Conservation (phyloP, 768 basidiomycete species). For the Amanita exitialis region DNA sequence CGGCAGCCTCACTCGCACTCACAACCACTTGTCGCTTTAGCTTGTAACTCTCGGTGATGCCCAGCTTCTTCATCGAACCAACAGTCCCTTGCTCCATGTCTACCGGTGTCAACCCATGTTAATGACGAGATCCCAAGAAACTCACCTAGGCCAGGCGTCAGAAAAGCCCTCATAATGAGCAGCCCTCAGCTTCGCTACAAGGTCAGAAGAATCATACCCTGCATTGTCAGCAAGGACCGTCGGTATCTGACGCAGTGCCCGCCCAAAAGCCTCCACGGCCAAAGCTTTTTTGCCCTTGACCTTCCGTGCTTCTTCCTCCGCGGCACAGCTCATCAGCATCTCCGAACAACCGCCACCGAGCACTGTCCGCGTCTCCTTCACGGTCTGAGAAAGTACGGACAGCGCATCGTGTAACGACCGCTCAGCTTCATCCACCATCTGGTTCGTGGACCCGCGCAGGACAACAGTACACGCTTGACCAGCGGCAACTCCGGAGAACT, state of each 20-base stretch:
- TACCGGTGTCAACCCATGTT: constrained; percentile 16
- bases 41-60: constrained; percentile 96
- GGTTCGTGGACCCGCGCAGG: constrained; percentile 91
- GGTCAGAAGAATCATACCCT: constrained; percentile 94
- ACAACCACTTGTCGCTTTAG: constrained; percentile 91
- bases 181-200: constrained; percentile 82
- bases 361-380: constrained; percentile 90
- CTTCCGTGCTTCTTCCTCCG: constrained; percentile 78
- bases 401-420: constrained; percentile 96
- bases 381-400: constrained; percentile 94
- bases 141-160: constrained; percentile 85
- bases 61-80: constrained; percentile 80
- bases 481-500: constrained; percentile 98
- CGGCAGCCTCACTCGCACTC: constrained; percentile 92
- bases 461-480: constrained; percentile 98
- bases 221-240: constrained; percentile 97
- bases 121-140: not conserved
- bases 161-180: constrained; percentile 86
- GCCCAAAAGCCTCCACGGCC: constrained; percentile 85
- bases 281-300: constrained; percentile 94
- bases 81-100: constrained; percentile 86
- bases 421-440: constrained; percentile 99
- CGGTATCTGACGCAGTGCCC: constrained; percentile 89
- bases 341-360: constrained; percentile 97
- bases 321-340: constrained; percentile 94